Base-by-base conservation (phyloP, 805 yeast genomes). In the Cyberlindnera misumaiensis region DNA sequence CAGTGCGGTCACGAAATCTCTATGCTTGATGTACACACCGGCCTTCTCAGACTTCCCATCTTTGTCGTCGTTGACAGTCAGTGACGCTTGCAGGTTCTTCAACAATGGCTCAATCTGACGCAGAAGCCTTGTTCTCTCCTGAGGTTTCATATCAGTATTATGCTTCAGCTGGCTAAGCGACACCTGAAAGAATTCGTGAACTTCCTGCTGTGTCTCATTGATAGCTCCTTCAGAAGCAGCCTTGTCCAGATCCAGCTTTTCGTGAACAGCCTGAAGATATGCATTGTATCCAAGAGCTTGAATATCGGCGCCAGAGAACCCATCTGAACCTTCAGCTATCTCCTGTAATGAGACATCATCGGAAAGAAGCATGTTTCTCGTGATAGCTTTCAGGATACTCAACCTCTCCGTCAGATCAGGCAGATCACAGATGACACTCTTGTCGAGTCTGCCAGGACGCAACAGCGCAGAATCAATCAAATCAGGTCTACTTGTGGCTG, bases 401-500 rank as follows among this genome's bases (percentile, higher is more conserved):
- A 76, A 55, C 27, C 97, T 63, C 48, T 87, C 95, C 4, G 70
- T 73, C 24, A 46, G 63, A 48, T 67, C 67, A 0, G 98, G 98
- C 72, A 93, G 73, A 53, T 83, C 93, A 64, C 98, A 90, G 6
- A 93, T 67, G 11, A 93, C 80, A 55, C 93, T 77, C 58, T 90
- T 93, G 59, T 93, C 98, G 52, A 93, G 70, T 64, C 98, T 78
- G 5, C 98, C 98, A 0, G 98, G 98, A 60, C 98, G 79, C 42
- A 93, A 64, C 40, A 93, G 68, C 0, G 98, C 98, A 3, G 96
- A 82, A 58, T 93, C 98, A 47, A 93, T 89, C 49, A 93, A 70
- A 54, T 93, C 98, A 0, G 98, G 98, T 51, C 98, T 72, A 51
- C 93, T 80, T 0, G 97, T 93, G 1, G 97, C 98, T 0, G 97